Conservation (phyloP, 257 asterid species). For the Nicotiana sylvestris region DNA sequence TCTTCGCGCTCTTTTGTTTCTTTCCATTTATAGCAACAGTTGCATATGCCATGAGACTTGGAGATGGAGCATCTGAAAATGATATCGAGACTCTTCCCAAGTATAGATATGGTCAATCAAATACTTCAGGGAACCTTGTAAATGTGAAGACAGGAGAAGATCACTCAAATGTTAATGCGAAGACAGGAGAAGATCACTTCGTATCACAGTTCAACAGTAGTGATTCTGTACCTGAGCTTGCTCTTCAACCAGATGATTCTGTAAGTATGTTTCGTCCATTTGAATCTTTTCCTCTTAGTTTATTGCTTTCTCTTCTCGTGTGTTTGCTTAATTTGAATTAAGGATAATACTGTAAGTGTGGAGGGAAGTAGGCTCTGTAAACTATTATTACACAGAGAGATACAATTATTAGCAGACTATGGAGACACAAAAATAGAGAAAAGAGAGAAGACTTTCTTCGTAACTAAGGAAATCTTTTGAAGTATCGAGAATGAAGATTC, state of each 20-base stretch:
- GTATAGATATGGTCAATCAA: constrained; percentile 46
- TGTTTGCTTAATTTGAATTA: background rate
- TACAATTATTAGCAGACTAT: background rate
- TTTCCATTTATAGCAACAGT: constrained; percentile 67
- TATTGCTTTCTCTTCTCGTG: background rate
- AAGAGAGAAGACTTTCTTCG: background rate
- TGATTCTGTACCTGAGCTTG: constrained; percentile 37
- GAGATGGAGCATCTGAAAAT: constrained; percentile 77
- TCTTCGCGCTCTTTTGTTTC: constrained; percentile 66
- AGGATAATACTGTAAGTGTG: background rate
- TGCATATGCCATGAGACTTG: constrained; percentile 70
- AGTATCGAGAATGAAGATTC: too few relatives aligned
- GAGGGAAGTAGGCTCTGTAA: background rate
- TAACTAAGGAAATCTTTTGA: background rate
- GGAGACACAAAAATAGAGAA: background rate
- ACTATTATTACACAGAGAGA: background rate
- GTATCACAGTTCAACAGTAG: constrained; percentile 23
- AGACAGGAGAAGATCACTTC: constrained; percentile 30
- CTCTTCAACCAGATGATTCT: constrained; percentile 71
- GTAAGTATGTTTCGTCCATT: constrained; percentile 35
- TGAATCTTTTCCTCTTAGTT: background rate
- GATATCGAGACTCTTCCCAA: constrained; percentile 75
- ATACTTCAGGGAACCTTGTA: constrained; percentile 10
- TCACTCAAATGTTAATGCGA: constrained; percentile 9
- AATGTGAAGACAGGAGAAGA: constrained; percentile 31